Evolutionary conservation across 805 yeast genomes (phyloP).

Genomic region (Starmerella apis): DNA sequence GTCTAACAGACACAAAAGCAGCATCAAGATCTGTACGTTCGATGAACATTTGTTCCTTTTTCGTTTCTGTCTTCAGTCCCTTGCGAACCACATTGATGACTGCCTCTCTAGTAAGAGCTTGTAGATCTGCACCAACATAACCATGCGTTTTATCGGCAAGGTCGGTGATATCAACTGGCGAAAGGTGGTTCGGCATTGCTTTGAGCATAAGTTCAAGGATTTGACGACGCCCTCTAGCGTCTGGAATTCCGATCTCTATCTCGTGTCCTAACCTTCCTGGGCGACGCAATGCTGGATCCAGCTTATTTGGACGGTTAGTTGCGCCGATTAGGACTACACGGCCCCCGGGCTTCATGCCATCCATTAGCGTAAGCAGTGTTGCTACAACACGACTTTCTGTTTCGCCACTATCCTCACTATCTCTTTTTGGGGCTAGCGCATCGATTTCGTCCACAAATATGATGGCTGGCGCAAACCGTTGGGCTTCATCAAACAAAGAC

Average conservation of each 20-base stretch:
- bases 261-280: slow-evolving; percentile 89
- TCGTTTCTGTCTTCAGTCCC: slow-evolving; percentile 34
- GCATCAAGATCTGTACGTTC: slow-evolving; percentile 48
- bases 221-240: slow-evolving; percentile 63
- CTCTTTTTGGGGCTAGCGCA: slow-evolving; percentile 76
- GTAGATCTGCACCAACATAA: slow-evolving; percentile 91
- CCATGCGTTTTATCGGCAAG: slow-evolving; percentile 84
- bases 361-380: slow-evolving; percentile 82
- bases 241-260: slow-evolving; percentile 86
- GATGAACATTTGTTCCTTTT: slow-evolving; percentile 38
- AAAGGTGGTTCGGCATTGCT: slow-evolving; percentile 48
- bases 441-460: slow-evolving; percentile 90
- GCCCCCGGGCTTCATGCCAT: slow-evolving; percentile 97
- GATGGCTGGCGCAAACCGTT: slow-evolving; percentile 73
- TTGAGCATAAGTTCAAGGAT: slow-evolving; percentile 56
- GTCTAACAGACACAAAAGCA: slow-evolving; percentile 72
- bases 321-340: slow-evolving; percentile 99
- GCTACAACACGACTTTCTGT: slow-evolving; percentile 87
- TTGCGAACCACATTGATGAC: slow-evolving; percentile 73
- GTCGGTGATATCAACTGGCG: slow-evolving; percentile 44
- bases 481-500: slow-evolving; percentile 74
- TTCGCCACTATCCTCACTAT: slow-evolving; percentile 78
- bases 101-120: slow-evolving; percentile 78
- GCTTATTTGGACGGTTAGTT: slow-evolving; percentile 91
- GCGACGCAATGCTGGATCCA: slow-evolving; percentile 87